These are phyloP conservation scores for Brassica rapa DNA, from an alignment of 345 rosid species.

Conservation along the genomic window DNA sequence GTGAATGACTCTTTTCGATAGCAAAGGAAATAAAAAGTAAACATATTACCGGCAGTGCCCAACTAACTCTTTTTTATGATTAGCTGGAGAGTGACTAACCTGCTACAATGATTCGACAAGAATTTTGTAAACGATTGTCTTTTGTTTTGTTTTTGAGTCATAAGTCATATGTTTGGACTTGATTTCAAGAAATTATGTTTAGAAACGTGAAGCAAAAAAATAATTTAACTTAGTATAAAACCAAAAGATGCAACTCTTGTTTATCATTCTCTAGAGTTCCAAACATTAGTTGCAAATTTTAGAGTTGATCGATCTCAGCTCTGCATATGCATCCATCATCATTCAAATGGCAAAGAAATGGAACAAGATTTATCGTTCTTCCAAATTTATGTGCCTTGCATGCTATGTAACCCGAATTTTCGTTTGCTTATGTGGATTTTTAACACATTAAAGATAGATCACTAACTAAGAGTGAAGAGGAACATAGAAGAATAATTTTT, in stretches of 20 bases:
- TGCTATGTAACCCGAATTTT: neutral
- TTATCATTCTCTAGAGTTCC: neutral
- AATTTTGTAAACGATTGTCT: neutral
- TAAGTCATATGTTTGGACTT: neutral
- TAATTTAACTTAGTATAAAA: too few species aligned
- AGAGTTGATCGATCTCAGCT: neutral
- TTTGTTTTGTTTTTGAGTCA: neutral
- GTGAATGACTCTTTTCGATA: too few species aligned
- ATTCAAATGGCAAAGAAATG: neutral
- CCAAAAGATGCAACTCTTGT: neutral
- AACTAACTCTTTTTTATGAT: neutral
- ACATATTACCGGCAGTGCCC: neutral
- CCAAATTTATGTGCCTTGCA: neutral
- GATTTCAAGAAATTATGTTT: neutral
- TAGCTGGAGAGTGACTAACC: neutral
- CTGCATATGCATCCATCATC: neutral
- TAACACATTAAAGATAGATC: neutral
- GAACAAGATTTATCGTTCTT: neutral
- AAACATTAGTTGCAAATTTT: neutral
- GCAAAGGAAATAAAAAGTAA: too few species aligned
- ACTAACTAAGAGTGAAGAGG: neutral
- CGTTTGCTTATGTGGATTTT: neutral
- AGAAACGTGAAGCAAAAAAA: too few species aligned
- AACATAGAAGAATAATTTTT: neutral
- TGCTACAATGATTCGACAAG: neutral